Conservation (phyloP, 2,329 filamentous ascomycete species). For the Fusarium sp. region DNA sequence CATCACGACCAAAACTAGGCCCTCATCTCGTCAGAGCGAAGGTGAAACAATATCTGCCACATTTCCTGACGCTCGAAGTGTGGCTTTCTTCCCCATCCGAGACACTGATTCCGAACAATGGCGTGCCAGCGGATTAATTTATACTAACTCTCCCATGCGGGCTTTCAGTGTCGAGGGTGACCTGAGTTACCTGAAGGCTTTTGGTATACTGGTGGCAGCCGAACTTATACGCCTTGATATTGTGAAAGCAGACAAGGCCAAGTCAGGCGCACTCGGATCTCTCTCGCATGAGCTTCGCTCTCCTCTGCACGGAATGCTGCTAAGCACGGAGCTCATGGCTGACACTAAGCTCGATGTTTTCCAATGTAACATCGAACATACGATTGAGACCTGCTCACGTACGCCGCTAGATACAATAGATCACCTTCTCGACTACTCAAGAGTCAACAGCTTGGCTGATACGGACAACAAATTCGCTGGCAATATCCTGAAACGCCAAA, state of each 20-base stretch:
- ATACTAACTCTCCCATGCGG: background rate
- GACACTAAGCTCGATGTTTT: background rate
- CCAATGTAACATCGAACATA: constrained; percentile 4
- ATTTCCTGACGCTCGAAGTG: background rate
- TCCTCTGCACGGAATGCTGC: constrained; percentile 3
- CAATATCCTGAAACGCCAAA: too few relatives aligned
- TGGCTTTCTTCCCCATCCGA: constrained; percentile 12
- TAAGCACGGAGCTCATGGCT: background rate
- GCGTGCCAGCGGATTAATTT: background rate
- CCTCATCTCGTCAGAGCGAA: background rate
- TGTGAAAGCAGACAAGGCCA: background rate
- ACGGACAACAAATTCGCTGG: background rate
- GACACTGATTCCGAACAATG: background rate
- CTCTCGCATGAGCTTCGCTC: constrained; percentile 12
- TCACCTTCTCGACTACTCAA: constrained; percentile 4
- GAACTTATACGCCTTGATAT: background rate
- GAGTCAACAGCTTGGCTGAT: background rate
- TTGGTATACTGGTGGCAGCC: background rate
- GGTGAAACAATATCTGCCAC: background rate
- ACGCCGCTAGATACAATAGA: background rate
- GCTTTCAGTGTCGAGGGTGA: background rate
- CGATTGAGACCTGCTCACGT: constrained; percentile 6
- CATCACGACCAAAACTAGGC: background rate
- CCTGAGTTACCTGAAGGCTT: background rate
- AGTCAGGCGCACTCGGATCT: constrained; percentile 3